Conservation (phyloP, 805 yeast genomes). For the Monosporozyma siamensis region DNA sequence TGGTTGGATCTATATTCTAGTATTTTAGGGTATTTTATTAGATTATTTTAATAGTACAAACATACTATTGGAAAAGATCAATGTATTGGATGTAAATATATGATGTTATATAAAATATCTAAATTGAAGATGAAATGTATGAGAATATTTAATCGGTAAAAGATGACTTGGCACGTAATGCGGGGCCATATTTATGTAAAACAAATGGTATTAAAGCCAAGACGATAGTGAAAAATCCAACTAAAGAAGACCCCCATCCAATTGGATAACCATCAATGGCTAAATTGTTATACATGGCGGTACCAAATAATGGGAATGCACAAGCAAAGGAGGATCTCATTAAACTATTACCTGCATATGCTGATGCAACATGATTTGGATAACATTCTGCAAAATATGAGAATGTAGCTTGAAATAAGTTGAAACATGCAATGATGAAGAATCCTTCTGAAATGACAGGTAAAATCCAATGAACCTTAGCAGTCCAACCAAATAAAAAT, state of each 20-base stretch:
- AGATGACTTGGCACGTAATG: slow-evolving; percentile 35
- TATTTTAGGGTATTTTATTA: no score
- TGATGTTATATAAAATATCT: no score
- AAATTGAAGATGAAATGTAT: no score
- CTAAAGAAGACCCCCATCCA: slow-evolving; percentile 46
- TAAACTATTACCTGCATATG: slow-evolving; percentile 47
- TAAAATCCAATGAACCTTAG: slow-evolving; percentile 40
- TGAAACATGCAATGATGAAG: slow-evolving; percentile 34
- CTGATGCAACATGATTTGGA: slow-evolving; percentile 44
- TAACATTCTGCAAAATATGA: slow-evolving; percentile 42
- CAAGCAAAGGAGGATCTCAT: slow-evolving; percentile 45
- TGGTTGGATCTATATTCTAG: no score
- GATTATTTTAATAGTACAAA: no score
- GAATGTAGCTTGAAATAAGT: slow-evolving; percentile 43
- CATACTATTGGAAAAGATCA: no score
- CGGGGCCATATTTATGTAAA: slow-evolving; percentile 37
- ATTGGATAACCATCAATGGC: slow-evolving; percentile 43
- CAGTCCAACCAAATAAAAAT: slow-evolving; percentile 44
- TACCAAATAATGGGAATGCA: slow-evolving; percentile 55
- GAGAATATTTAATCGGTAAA: slow-evolving; percentile 1
- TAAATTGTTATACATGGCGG: slow-evolving; percentile 45
- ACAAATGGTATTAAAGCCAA: slow-evolving; percentile 41
- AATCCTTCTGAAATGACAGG: slow-evolving; percentile 38
- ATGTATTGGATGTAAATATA: no score
- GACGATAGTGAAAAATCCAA: slow-evolving; percentile 37